Base-by-base conservation (phyloP, 108 stramenopile species). In the Skeletonema grethae region DNA sequence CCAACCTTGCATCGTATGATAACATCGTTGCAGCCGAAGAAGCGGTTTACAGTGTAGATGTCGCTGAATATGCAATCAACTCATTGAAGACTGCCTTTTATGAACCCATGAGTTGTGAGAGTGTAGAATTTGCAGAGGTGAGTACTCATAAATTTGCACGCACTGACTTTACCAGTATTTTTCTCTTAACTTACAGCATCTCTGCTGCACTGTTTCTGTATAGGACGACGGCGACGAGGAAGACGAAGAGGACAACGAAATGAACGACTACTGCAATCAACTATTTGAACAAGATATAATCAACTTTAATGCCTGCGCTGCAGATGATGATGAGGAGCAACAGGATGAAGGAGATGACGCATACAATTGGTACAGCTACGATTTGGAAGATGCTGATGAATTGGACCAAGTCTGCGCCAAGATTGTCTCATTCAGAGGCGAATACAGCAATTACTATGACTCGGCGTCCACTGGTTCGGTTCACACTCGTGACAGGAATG, bases 311-410 rank as follows among this genome's bases (percentile, higher is more conserved):
- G 22, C 24, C 1, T 53, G 50, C n/a, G 50, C 50, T 7, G 50
- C 50, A 0, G 4, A 6, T 7, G 18, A 48, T 20, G 50, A 53
- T 18, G 22, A 53, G 22, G 50, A 53, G 20, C 50, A 53, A 53
- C 20, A 53, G 22, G 20, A 22, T n/a, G 50, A 53, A 53, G 20
- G 15, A 22, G 50, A 53, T 53, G 50, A 53, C 18, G 50, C 18
- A 20, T 53, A 53, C 50, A 53, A n/a, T 22, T 53, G 50, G 50
- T 53, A 53, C 50, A 53, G 22, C 22, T 53, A 53, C 50, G 50
- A 53, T n/a, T 5, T 53, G 18, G 50, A 53, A 53, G 5, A 53
- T 53, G 50, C 50, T 53, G 50, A 53, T 9, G 50, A 53, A 20
- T 3, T 53, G 8, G 50, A 53, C 8, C 5, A 53, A 22, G 22